phyloP scores from a whole-genome alignment of 805 yeast species.

The Lipomyces yamanashiensis region DNA sequence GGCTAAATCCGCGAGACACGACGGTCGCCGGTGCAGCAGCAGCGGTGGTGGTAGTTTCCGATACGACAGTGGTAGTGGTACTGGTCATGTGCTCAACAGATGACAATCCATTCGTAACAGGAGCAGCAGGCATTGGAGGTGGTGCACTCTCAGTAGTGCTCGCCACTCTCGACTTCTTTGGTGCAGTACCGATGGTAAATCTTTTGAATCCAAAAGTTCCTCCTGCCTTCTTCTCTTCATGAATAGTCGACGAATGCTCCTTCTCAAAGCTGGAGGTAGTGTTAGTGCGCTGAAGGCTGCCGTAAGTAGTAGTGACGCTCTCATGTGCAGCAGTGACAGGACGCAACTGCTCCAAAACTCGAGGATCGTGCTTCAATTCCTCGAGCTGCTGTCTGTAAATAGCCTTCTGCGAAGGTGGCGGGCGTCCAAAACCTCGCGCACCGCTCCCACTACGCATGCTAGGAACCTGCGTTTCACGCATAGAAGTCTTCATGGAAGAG shows the following conservation, averaged over 20 bases:
- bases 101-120: neutral
- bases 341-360: conserved; percentile 7
- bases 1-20: conserved; percentile 2
- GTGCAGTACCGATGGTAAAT: conserved; percentile 3
- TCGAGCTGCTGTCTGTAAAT: conserved; percentile 2
- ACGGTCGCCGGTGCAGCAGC: neutral
- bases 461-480: conserved; percentile 13
- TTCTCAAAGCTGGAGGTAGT: conserved; percentile 21
- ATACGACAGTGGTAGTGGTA: neutral
- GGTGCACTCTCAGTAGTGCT: neutral
- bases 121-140: neutral
- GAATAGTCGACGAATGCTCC: conserved; percentile 6
- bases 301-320: neutral
- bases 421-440: conserved; percentile 4
- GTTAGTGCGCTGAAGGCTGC: conserved; percentile 7
- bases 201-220: conserved; percentile 19
- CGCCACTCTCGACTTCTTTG: conserved; percentile 4
- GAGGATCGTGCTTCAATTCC: conserved; percentile 3
- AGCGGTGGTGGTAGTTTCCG: neutral
- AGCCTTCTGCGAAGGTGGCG: neutral
- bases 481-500: conserved; percentile 12
- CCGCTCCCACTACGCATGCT: conserved; percentile 4
- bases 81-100: neutral
- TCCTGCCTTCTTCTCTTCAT: neutral
- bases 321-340: conserved; percentile 2